Conservation (phyloP, 352 stramenopile species). For the Phytophthora ramorum region DNA sequence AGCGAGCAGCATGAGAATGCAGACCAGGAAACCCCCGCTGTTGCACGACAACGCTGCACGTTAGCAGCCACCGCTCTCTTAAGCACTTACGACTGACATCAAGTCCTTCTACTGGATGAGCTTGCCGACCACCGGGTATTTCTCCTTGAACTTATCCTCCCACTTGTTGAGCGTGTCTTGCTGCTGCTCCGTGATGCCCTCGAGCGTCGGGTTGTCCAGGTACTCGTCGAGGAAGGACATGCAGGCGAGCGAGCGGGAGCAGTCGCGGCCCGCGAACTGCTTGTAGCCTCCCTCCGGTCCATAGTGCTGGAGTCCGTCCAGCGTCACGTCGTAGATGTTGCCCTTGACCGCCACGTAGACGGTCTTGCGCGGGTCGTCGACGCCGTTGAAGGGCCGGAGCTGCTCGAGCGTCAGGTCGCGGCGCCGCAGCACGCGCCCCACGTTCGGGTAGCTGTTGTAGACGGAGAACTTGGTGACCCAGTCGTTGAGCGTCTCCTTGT, state of each 20-base stretch:
- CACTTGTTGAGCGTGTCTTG: slow-evolving; percentile 95
- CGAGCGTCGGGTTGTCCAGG: slow-evolving; percentile 91
- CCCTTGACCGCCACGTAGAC: slow-evolving; percentile 95
- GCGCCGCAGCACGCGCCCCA: slow-evolving; percentile 90
- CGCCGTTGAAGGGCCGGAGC: slow-evolving; percentile 86
- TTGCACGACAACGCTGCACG: slow-evolving; percentile 8
- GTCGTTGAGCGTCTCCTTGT: slow-evolving; percentile 88
- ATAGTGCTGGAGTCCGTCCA: slow-evolving; percentile 95
- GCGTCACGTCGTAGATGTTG: slow-evolving; percentile 98
- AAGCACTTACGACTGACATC: slow-evolving; percentile 20
- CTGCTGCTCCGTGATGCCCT: slow-evolving; percentile 93
- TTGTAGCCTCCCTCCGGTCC: slow-evolving; percentile 94
- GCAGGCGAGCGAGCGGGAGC: slow-evolving; percentile 93
- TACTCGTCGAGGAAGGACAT: slow-evolving; percentile 97
- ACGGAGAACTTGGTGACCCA: slow-evolving; percentile 97
- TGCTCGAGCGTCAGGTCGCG: slow-evolving; percentile 82
- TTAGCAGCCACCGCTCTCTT: slow-evolving; percentile 20
- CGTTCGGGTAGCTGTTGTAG: slow-evolving; percentile 96
- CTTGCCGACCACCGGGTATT: slow-evolving; percentile 95
- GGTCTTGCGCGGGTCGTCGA: slow-evolving; percentile 85
- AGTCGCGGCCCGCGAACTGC: slow-evolving; percentile 96
- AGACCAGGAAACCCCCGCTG: slow-evolving; percentile 7
- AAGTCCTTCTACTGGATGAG: slow-evolving; percentile 44
- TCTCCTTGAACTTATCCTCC: slow-evolving; percentile 95
- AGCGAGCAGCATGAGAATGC: slow-evolving; percentile 14